Base-by-base conservation (phyloP, 306 rosid species). In the Cucurbita ficifolia region DNA sequence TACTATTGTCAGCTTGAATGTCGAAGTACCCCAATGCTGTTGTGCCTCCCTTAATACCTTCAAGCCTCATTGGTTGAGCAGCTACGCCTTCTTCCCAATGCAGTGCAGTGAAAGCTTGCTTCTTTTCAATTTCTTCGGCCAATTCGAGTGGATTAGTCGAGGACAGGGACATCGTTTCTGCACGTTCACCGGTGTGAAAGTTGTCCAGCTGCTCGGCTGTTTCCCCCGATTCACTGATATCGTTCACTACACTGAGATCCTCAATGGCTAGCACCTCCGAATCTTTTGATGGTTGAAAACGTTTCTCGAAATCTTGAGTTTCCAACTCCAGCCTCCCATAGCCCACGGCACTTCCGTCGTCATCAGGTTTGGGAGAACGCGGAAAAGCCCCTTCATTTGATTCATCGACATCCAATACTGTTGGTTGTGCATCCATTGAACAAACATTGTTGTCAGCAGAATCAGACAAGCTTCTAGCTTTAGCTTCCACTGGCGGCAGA, bases 11-110 rank as follows among this genome's bases (percentile, higher is more conserved):
- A 45, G 89, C 88, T 77, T 83, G 79, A 63, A 85, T 79, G 79
- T 91, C 84, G 71, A 91, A 94, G 85, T 91, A 94, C 52, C 99
- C 99, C 73, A 94, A 76, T 4, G 92, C 76, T 12, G 89, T 87
- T 21, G 99, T 85, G 38, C 92, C 97, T 75, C 95, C 89, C 68
- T 91, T 84, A 61, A 89, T 84, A 4, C 99, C 97, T 85, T 94
- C 99, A 4, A 94, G 91, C 87, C 91, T 81, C 99, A 91, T 91
- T 52, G 99, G 99, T 81, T 89, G 99, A 54, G 99, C 97, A 59
- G 97, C 99, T 43, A 96, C 99, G 51, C 99, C 99, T 81, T 85
- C 99, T 79, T 91, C 97, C 92, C 84, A 89, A 72, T 94, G 87
- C 83, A 91, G 69, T 79, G 91, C 96, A 69, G 92, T 91, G 10